Percentiles rank a stretch among this genome's conserved stretches.
These are phyloP conservation scores for Sonneratia alba DNA, from an alignment of 345 rosid species.

Conservation along the genomic window DNA sequence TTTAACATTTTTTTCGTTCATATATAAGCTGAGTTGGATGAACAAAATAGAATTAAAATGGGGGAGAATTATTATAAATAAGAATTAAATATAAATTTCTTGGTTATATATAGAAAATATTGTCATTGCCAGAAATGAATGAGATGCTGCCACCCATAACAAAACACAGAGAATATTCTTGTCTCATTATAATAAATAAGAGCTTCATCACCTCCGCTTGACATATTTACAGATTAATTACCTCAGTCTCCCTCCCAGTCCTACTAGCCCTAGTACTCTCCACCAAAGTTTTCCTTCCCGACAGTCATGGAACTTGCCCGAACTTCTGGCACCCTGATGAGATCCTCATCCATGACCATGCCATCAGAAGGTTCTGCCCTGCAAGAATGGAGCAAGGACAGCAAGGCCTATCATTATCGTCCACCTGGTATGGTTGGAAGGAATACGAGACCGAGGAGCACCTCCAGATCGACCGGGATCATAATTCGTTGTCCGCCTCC, in stretches of 20 bases:
- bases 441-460: slow-evolving; percentile 14
- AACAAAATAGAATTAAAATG: no score
- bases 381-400: slow-evolving; percentile 45
- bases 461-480: slow-evolving; percentile 9
- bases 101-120: no score
- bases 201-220: not conserved
- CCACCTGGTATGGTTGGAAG: slow-evolving; percentile 1
- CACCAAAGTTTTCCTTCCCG: not conserved
- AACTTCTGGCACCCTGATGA: slow-evolving; percentile 13
- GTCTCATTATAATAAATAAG: slow-evolving; percentile 7
- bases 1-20: not conserved
- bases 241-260: not conserved
- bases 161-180: slow-evolving; percentile 23
- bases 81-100: no score
- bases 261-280: not conserved
- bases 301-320: slow-evolving; percentile 26
- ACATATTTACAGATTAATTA: not conserved
- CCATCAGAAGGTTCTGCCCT: slow-evolving; percentile 54
- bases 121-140: not conserved
- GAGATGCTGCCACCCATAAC: not conserved
- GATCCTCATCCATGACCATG: slow-evolving; percentile 33
- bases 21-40: no score
- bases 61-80: not conserved
- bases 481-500: slow-evolving; percentile 27
- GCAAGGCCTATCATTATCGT: slow-evolving; percentile 18